These are phyloP conservation scores for Monilinia aucupariae DNA, from an alignment of 2,329 filamentous ascomycete species.

Conservation along the genomic window DNA sequence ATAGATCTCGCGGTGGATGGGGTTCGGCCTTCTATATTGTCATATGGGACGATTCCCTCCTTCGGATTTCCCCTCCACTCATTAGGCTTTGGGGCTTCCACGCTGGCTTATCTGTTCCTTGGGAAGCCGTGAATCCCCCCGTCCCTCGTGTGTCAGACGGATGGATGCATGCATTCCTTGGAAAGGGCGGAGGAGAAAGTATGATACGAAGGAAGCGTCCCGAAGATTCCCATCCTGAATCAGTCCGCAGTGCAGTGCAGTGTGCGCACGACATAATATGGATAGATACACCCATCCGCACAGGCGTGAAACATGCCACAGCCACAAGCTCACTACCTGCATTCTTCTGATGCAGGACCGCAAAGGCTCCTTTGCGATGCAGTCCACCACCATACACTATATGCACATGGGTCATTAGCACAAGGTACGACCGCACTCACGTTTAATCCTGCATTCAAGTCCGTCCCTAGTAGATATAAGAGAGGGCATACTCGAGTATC, in stretches of 20 bases:
- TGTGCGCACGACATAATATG: neutral
- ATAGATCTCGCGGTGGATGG: neutral
- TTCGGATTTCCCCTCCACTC: too few species aligned
- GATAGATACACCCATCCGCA: too few species aligned
- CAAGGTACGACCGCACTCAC: neutral
- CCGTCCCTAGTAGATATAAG: neutral
- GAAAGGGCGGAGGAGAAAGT: too few species aligned
- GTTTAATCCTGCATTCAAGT: neutral
- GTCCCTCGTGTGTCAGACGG: neutral
- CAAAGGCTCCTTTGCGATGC: neutral
- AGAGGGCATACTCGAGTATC: neutral
- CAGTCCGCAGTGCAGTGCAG: neutral
- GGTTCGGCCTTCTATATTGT: neutral
- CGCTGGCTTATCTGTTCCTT: neutral
- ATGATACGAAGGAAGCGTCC: neutral
- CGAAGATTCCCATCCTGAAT: neutral
- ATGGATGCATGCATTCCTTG: too few species aligned
- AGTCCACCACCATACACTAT: neutral
- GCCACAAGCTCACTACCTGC: conserved; percentile 1
- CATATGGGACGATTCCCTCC: too few species aligned
- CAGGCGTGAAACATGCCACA: neutral
- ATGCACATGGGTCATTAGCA: conserved; percentile 8
- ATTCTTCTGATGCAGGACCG: neutral
- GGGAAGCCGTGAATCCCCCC: neutral
- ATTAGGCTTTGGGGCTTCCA: neutral